phyloP scores from a whole-genome alignment of 2,329 filamentous ascomycete species.

The Leptographium wingfieldii region DNA sequence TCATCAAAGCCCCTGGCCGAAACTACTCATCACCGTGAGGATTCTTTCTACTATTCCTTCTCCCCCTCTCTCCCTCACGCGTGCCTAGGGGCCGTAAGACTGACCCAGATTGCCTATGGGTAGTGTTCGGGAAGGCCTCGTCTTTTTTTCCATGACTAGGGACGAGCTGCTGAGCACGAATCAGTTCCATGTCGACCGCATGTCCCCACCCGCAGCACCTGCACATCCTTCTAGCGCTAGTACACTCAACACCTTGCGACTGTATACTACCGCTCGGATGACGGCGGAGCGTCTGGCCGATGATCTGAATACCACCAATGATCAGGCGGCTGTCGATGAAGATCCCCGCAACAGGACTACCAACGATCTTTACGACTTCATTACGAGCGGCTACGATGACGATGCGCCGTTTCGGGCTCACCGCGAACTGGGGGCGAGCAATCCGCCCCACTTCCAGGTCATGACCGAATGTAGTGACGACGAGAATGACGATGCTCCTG shows the following conservation, averaged over 20 bases:
- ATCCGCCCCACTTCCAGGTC: slow-evolving; percentile 32
- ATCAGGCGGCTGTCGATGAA: slow-evolving; percentile 18
- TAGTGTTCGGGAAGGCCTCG: slow-evolving; percentile 80
- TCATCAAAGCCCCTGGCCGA: slow-evolving; percentile 72
- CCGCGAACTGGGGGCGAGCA: slow-evolving; percentile 26
- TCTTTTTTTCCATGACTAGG: slow-evolving; percentile 79
- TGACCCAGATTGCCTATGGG: no score
- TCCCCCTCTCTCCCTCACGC: not conserved
- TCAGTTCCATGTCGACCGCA: slow-evolving; percentile 42
- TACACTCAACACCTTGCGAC: not conserved
- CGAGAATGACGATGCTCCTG: slow-evolving; percentile 28
- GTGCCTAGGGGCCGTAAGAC: no score
- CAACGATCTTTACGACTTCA: slow-evolving; percentile 26
- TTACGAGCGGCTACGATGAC: slow-evolving; percentile 29
- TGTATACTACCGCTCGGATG: not conserved
- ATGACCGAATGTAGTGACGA: slow-evolving; percentile 50
- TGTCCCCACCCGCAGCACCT: not conserved
- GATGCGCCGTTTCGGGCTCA: slow-evolving; percentile 34
- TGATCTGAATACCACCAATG: slow-evolving; percentile 18
- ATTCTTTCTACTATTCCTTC: not conserved
- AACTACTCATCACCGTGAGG: slow-evolving; percentile 82
- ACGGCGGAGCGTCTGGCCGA: not conserved
- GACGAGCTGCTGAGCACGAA: slow-evolving; percentile 64
- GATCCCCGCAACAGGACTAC: not conserved
- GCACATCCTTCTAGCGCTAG: not conserved